These are phyloP conservation scores for Coprinopsis cinerea DNA, from an alignment of 768 basidiomycete species.

Conservation along the genomic window DNA sequence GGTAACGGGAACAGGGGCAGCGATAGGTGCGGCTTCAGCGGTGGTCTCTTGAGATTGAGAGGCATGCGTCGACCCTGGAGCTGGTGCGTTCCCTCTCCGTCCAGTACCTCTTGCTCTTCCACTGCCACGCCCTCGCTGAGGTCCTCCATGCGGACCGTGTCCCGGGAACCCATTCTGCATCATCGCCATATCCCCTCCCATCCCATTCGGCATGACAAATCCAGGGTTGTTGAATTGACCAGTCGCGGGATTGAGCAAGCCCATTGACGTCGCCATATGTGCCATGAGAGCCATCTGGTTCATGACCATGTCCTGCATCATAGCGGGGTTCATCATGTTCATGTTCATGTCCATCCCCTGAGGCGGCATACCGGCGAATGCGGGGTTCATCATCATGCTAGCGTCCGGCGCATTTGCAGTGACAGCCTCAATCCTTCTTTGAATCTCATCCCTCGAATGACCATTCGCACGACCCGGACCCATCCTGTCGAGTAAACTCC, in stretches of 20 bases:
- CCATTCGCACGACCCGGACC: slow-evolving; percentile 42
- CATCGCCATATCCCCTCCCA: slow-evolving; percentile 50
- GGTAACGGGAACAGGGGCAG: slow-evolving; percentile 19
- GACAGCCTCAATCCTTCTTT: slow-evolving; percentile 74
- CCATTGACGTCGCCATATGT: slow-evolving; percentile 84
- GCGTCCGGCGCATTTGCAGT: slow-evolving; percentile 51
- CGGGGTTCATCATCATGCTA: slow-evolving; percentile 50
- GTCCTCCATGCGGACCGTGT: slow-evolving; percentile 27
- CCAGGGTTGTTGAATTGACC: slow-evolving; percentile 52
- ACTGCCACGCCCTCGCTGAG: slow-evolving; percentile 41
- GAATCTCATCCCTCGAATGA: slow-evolving; percentile 60
- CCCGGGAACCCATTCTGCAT: slow-evolving; percentile 35
- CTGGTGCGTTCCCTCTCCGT: slow-evolving; percentile 5
- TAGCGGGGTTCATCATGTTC: too few relatives aligned
- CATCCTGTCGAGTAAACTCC: slow-evolving; percentile 80
- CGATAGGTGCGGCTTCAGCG: slow-evolving; percentile 14
- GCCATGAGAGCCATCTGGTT: slow-evolving; percentile 91
- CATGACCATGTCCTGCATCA: slow-evolving; percentile 56
- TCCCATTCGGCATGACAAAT: slow-evolving; percentile 53
- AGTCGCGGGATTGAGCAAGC: slow-evolving; percentile 58
- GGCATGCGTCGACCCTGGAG: slow-evolving; percentile 14
- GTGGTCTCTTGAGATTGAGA: slow-evolving; percentile 11
- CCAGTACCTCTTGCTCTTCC: slow-evolving; percentile 45
- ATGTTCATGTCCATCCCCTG: slow-evolving; percentile 59
- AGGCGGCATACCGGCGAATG: slow-evolving; percentile 34